Base-by-base conservation (phyloP, 164 flowering plant species). In the Aristolochia contorta region DNA sequence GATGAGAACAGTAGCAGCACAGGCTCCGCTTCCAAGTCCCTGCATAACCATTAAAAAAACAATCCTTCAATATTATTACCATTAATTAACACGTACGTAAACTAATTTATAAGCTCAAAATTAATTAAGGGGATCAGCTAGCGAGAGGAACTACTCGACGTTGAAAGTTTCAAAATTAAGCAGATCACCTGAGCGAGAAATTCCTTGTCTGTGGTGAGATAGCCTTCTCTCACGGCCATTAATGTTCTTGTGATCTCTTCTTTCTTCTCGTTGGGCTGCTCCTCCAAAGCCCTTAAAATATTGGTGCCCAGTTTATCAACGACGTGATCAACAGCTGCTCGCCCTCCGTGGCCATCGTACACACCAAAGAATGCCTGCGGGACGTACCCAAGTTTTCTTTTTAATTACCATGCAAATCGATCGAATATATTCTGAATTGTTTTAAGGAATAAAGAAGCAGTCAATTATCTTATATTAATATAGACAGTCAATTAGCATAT, bases 271-370 rank as follows among this genome's bases (percentile, higher is more conserved):
- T 18, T 58, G 19, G 1, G 12, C 59, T 63, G 46, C 27, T 12
- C 30, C 30, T 27, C 53, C 2, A 58, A 14, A 21, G 62, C 75
- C 37, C 62, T 63, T n/a, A 77, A 21, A 21, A 84, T 84, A 71
- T 78, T 81, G 47, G 60, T 76, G 15, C 78, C 85, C 22, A 84
- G 55, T 45, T 79, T 79, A 45, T 79, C 74, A 3, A 71, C 74
- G 10, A 68, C 84, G 63, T 61, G 75, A 21, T 84, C 82, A 1
- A 80, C 74, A 2, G 85, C 85, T 22, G 64, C 75, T 14, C 69
- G 67, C n/a, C 89, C 89, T 16, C 89, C 89, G 68, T 84, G 85
- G 7, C 81, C 78, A 71, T 82, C 87, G 33, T 77, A 65, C 15
- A 82, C 84, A 12, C 73, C 75, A 53, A 80, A 82, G 54, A 78